Conservation (phyloP, 2,329 filamentous ascomycete genomes). For the Talaromyces sp. region DNA sequence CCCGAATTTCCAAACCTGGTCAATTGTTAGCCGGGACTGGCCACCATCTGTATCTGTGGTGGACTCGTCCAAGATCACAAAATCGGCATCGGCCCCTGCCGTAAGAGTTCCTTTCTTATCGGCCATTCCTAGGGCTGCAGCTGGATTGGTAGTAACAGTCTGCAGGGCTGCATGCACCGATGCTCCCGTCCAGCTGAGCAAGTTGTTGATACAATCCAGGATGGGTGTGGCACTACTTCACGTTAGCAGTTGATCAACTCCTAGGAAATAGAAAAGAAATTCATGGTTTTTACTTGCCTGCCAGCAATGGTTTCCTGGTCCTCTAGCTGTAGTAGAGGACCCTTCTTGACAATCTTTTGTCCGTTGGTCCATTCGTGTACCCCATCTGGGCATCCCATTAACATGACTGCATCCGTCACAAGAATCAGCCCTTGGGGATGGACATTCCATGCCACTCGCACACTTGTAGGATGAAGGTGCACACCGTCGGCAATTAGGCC, state of each 20-base stretch:
- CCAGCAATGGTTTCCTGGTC: constrained; percentile 17
- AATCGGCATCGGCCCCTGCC: constrained; percentile 62
- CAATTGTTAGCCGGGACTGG: background rate
- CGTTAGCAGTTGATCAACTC: background rate
- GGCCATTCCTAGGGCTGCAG: constrained; percentile 65
- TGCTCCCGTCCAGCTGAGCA: constrained; percentile 68
- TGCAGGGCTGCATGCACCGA: constrained; percentile 64
- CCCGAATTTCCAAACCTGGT: constrained; percentile 4
- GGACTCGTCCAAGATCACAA: constrained; percentile 62
- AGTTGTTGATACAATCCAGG: constrained; percentile 80
- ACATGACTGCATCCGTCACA: constrained; percentile 16
- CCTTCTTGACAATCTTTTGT: constrained; percentile 11
- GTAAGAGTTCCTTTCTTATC: constrained; percentile 51
- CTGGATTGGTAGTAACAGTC: constrained; percentile 72
- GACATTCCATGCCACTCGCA: constrained; percentile 10
- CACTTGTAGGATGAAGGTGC: constrained; percentile 14
- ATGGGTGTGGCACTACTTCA: constrained; percentile 48
- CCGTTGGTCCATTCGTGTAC: constrained; percentile 14
- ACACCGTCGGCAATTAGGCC: constrained; percentile 16
- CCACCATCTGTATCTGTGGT: background rate
- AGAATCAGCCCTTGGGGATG: constrained; percentile 14
- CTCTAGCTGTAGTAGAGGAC: constrained; percentile 8
- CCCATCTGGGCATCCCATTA: constrained; percentile 15
- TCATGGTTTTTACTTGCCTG: constrained; percentile 41
- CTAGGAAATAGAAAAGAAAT: background rate